Evolutionary conservation across 2,329 filamentous ascomycete species (phyloP), one percentile per base, ranked within the genome.

Genomic region (Arthrinium phaeospermum): DNA sequence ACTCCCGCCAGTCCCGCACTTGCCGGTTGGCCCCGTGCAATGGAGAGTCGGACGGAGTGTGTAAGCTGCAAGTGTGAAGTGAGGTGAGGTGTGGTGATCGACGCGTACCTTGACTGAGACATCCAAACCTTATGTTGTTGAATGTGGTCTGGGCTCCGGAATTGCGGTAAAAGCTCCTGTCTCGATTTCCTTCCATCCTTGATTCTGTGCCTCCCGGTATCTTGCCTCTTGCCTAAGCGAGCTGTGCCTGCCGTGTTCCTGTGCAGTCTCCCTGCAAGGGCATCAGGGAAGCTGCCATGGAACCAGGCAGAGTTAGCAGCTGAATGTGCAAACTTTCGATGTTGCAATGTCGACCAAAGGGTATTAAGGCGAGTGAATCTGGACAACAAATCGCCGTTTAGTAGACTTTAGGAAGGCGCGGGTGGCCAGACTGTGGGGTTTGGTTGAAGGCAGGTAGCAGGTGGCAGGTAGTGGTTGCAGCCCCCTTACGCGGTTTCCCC

Each of bases 381-480:
- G 57, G 57, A 16, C 57, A 41, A 13, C 34, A 64, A 41, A 22
- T 64, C 57, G 57, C 57, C 30, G 22, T 41, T 41, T 41, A 41
- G 34, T 64, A n/a, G 12, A 14, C 1, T 13, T 37, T 57, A 57
- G 51, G 57, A 34, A 22, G 34, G 57, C 30, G 8, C 22, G 57
- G 57, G 57, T 64, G 30, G 57, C 53, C 53, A 22, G 53, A 61
- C 53, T 64, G 57, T 64, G 57, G 57, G 57, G 57, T 64, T 64
- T 22, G 1, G 49, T 13, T 24, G 10, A 24, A 27, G 49, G n/a
- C 22, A 49, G 22, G 22, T 37, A 12, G 53, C 30, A 37, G 22
- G 22, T 37, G 4, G 53, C 30, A 37, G 53, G 13, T 51, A 51
- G 57, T 64, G 30, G 57, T n/a, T 51, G 49, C 49, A 10, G 19